phyloP scores from a whole-genome alignment of 768 basidiomycete genomes.

The Calocybe indica region DNA sequence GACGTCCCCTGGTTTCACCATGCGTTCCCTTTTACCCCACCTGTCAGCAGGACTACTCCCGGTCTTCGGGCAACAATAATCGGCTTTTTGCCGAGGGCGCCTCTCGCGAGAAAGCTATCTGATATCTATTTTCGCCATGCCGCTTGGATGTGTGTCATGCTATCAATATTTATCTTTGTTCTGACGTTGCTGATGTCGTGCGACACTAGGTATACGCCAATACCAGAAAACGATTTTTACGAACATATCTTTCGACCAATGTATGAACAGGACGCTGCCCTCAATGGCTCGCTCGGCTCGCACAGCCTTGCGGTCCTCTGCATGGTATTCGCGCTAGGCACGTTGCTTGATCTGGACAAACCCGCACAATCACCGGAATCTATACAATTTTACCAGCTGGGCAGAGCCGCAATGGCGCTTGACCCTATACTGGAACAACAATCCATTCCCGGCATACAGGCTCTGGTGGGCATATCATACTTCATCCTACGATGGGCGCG shows the following conservation, averaged over 20 bases:
- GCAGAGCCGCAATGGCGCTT: constrained; percentile 50
- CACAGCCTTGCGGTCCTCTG: constrained; percentile 57
- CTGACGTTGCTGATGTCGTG: constrained; percentile 3
- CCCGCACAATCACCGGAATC: constrained; percentile 50
- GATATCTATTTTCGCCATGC: constrained; percentile 61
- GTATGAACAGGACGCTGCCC: constrained; percentile 36
- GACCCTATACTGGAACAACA: constrained; percentile 64
- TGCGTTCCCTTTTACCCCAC: constrained; percentile 51
- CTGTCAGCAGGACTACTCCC: constrained; percentile 35
- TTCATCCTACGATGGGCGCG: constrained; percentile 1
- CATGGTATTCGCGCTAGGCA: constrained; percentile 60
- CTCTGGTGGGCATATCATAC: constrained; percentile 39
- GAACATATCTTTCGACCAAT: constrained; percentile 45
- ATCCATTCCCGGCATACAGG: constrained; percentile 57
- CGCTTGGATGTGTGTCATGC: constrained; percentile 59
- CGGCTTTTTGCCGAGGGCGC: constrained; percentile 36
- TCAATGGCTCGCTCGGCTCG: constrained; percentile 35
- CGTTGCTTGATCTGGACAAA: constrained; percentile 52
- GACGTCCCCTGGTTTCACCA: constrained; percentile 56
- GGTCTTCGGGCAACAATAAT: constrained; percentile 39
- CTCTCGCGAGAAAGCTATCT: constrained; percentile 32
- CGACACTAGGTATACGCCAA: constrained; percentile 55
- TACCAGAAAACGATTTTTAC: constrained; percentile 51
- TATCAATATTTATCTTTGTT: constrained; percentile 3
- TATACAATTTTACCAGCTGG: constrained; percentile 55